Base-by-base conservation (phyloP, 2,329 filamentous ascomycete species). In the Fusarium algeriense region DNA sequence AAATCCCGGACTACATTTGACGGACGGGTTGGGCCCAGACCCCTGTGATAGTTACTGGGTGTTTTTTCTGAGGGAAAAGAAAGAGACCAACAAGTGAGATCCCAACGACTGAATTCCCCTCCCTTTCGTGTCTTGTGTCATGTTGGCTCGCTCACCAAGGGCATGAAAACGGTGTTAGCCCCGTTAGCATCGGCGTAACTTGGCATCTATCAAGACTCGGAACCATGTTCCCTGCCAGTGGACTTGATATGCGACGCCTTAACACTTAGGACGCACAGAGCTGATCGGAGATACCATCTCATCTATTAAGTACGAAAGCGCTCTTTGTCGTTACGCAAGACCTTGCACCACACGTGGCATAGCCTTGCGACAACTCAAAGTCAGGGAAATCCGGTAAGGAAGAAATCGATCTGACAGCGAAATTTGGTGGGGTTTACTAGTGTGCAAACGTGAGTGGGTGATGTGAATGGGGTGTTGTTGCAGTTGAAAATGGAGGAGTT, bases 141-240 rank as follows among this genome's bases (percentile, higher is more conserved):
- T 64, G 59, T 56, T 64, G 48, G 41, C 35, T 63, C 49, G 35
- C 19, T 66, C 34, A 49, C 41, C 45, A 43, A 66, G 52, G 63
- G 45, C 55, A 54, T 67, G 55, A 53, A 45, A 48, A 48, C n/a
- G 43, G 48, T 61, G 49, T 54, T 69, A 49, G 67, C 61, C 41
- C 69, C 57, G 32, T 59, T 45, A 30, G 49, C 34, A 48, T 64
- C 40, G 58, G 49, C 44, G 44, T 41, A 53, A 48, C 54, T 71
- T 68, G 57, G 44, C 58, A 71, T 63, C 52, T 71, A 60, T 68
- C 48, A 37, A 38, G 17, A 55, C 26, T 45, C 40, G 48, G 35
- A 67, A 57, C 58, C 67, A 68, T 71, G 67, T 64, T 64, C 64
- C 65, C 64, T 60, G 50, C 52, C 40, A 30, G 45, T 64, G 64